Percentiles rank a stretch among this genome's conserved stretches.
phyloP scores from a whole-genome alignment of 805 yeast species.

The Kurtzmaniella fragi region DNA sequence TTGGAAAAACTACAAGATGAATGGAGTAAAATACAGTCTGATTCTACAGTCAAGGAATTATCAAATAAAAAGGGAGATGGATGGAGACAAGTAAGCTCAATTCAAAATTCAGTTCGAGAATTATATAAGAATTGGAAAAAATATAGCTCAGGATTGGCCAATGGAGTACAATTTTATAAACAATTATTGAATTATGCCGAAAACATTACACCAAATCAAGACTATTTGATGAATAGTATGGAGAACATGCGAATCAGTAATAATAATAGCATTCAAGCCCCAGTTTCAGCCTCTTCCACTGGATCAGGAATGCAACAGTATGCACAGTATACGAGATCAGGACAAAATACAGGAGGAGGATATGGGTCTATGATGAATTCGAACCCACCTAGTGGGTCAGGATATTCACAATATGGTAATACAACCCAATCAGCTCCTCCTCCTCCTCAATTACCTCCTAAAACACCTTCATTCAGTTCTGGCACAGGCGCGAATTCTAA shows the following conservation, averaged over 20 bases:
- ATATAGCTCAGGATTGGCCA: constrained; percentile 52
- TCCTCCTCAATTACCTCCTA: too few relatives aligned
- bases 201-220: background rate
- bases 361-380: too few relatives aligned
- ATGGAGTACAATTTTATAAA: constrained; percentile 62
- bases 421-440: too few relatives aligned
- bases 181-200: constrained; percentile 35
- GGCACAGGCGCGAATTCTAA: too few relatives aligned
- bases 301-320: background rate
- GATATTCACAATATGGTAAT: too few relatives aligned
- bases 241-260: too few relatives aligned
- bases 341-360: too few relatives aligned
- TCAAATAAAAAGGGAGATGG: constrained; percentile 33
- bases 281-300: too few relatives aligned
- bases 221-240: too few relatives aligned
- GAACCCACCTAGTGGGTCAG: too few relatives aligned
- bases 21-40: constrained; percentile 24
- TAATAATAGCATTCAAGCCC: too few relatives aligned
- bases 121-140: constrained; percentile 55
- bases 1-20: constrained; percentile 25
- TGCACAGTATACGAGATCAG: background rate
- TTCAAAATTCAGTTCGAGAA: constrained; percentile 18
- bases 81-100: constrained; percentile 13
- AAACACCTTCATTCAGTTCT: too few relatives aligned
- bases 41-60: constrained; percentile 33